These are phyloP conservation scores for Glaciozyma antarctica DNA, from an alignment of 768 basidiomycete species.

Conservation along the genomic window DNA sequence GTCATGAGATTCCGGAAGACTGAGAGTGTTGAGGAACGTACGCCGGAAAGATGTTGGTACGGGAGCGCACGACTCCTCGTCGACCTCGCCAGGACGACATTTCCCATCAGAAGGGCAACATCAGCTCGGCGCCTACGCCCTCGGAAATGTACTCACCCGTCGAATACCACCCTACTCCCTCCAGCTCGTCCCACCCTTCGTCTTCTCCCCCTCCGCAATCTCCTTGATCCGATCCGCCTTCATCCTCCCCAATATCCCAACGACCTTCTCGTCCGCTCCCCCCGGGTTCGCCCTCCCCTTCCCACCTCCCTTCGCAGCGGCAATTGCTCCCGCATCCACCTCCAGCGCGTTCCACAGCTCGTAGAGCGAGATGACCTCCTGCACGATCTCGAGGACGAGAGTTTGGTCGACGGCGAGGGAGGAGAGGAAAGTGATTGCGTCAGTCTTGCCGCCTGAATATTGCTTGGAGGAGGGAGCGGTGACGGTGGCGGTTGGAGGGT, in stretches of 20 bases:
- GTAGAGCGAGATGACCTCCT: conserved; percentile 84
- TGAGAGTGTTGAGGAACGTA: too few relatives aligned
- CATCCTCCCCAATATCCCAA: conserved; percentile 55
- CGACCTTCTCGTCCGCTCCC: conserved; percentile 42
- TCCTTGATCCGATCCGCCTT: conserved; percentile 56
- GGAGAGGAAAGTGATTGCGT: conserved; percentile 72
- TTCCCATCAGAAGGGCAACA: too few relatives aligned
- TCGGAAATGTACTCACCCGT: too few relatives aligned
- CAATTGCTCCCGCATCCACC: conserved; percentile 18
- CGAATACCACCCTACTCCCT: background rate
- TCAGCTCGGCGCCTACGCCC: too few relatives aligned
- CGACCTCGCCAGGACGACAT: too few relatives aligned
- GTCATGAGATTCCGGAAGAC: too few relatives aligned
- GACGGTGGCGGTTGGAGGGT: conserved; percentile 40
- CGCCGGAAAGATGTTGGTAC: too few relatives aligned
- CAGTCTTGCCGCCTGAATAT: conserved; percentile 43
- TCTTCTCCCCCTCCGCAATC: conserved; percentile 10
- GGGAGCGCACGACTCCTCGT: too few relatives aligned
- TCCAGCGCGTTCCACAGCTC: conserved; percentile 68
- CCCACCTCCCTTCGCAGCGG: conserved; percentile 43
- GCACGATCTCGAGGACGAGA: conserved; percentile 69
- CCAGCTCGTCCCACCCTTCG: conserved; percentile 1
- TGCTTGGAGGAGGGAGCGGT: conserved; percentile 36
- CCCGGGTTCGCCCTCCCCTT: conserved; percentile 38
- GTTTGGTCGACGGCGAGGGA: conserved; percentile 70